Evolutionary conservation across 192 early-diverging fungal species (phyloP).

Genomic region (Coemansia sp.): DNA sequence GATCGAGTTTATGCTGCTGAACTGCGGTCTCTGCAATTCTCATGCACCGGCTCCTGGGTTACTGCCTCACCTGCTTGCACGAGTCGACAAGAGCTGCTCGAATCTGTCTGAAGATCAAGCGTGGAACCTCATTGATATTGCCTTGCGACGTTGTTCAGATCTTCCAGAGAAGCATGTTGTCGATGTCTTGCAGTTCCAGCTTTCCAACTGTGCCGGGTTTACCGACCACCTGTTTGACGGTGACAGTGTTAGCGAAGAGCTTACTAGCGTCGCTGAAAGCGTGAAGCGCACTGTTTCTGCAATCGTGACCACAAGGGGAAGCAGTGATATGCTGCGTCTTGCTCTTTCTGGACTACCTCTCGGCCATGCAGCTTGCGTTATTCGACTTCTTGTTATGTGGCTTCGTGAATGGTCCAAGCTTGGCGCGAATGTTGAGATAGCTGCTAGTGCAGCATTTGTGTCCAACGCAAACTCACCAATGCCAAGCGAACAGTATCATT

Average conservation of each 20-base stretch:
- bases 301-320: constrained; percentile 24
- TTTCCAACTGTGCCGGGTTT: constrained; percentile 23
- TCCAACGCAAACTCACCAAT: constrained; percentile 9
- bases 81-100: constrained; percentile 28
- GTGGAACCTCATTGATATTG: constrained; percentile 38
- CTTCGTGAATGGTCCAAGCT: constrained; percentile 33
- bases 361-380: constrained; percentile 35
- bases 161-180: constrained; percentile 44
- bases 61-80: constrained; percentile 45
- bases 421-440: constrained; percentile 46
- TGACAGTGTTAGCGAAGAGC: background rate
- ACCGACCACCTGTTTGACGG: constrained; percentile 36
- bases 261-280: constrained; percentile 11
- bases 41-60: constrained; percentile 52
- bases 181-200: constrained; percentile 45
- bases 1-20: constrained; percentile 51
- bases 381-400: constrained; percentile 44
- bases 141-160: constrained; percentile 46
- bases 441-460: constrained; percentile 40
- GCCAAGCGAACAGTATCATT: constrained; percentile 1
- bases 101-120: constrained; percentile 30
- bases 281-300: constrained; percentile 35
- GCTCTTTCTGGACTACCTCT: constrained; percentile 39
- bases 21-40: constrained; percentile 48
- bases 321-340: constrained; percentile 36